Evolutionary conservation across 2,329 filamentous ascomycete genomes (phyloP).

Genomic region (Chrysosporium queenslandicum): DNA sequence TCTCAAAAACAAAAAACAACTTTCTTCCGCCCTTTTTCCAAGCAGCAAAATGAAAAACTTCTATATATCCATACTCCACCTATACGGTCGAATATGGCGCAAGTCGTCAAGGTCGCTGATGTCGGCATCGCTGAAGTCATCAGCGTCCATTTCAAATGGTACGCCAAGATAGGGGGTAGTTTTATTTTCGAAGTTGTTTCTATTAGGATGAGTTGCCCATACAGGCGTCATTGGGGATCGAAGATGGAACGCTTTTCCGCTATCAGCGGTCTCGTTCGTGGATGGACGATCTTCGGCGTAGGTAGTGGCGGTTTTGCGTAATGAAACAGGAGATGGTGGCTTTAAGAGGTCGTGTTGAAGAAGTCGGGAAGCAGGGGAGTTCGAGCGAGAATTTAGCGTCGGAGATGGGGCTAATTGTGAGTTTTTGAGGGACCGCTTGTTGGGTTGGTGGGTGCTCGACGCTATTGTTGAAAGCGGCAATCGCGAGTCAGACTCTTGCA

Average conservation of each 20-base stretch:
- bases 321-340: background rate
- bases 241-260: slow-evolving; percentile 21
- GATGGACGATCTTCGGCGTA: slow-evolving; percentile 11
- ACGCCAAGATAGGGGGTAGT: background rate
- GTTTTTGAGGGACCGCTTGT: background rate
- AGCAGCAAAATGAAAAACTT: background rate
- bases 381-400: slow-evolving; percentile 19
- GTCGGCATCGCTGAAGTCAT: slow-evolving; percentile 3
- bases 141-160: slow-evolving; percentile 2
- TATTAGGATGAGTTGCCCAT: slow-evolving; percentile 22
- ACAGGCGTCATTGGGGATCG: slow-evolving; percentile 5
- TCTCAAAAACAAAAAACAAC: background rate
- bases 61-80: slow-evolving; percentile 39
- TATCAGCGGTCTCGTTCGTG: slow-evolving; percentile 29
- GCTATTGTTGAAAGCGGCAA: slow-evolving; percentile 9
- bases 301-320: slow-evolving; percentile 8
- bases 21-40: background rate
- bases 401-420: slow-evolving; percentile 5
- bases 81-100: slow-evolving; percentile 30
- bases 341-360: background rate
- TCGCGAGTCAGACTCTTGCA: background rate
- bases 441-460: background rate
- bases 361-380: slow-evolving; percentile 24
- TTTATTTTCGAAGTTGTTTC: background rate
- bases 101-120: slow-evolving; percentile 15